These are phyloP conservation scores for Nicotiana undulata DNA, from an alignment of 257 asterid genomes.

Conservation along the genomic window DNA sequence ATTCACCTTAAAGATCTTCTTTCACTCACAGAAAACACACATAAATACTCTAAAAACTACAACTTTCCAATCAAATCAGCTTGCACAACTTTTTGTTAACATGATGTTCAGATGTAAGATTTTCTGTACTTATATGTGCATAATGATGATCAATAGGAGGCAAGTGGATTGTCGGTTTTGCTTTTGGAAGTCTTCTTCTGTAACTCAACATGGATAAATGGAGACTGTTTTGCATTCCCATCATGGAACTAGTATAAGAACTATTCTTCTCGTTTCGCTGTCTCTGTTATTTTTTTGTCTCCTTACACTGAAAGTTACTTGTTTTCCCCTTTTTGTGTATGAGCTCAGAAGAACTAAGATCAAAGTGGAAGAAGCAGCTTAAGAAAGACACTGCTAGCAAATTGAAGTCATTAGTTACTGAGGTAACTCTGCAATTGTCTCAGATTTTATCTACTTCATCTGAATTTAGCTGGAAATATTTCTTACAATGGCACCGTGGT, in stretches of 20 bases:
- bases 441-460: not conserved
- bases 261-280: not conserved
- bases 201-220: not conserved
- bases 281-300: not conserved
- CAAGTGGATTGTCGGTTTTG: not conserved
- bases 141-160: not conserved
- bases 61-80: not conserved
- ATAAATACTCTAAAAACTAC: not conserved
- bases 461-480: not conserved
- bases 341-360: slow-evolving; percentile 82
- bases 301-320: not conserved
- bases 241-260: not conserved
- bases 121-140: not conserved
- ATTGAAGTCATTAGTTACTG: slow-evolving; percentile 79
- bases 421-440: slow-evolving; percentile 33
- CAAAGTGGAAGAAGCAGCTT: slow-evolving; percentile 87
- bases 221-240: not conserved
- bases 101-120: not conserved
- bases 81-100: not conserved
- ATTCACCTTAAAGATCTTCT: not conserved
- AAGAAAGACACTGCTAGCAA: slow-evolving; percentile 79
- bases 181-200: not conserved
- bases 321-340: not conserved
- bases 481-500: not conserved
- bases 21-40: not conserved